A percentile compares a stretch with the other conserved stretches of the same genome.
These are phyloP conservation scores for Erythrophleum fordii DNA, from an alignment of 306 rosid genomes.

Conservation along the genomic window DNA sequence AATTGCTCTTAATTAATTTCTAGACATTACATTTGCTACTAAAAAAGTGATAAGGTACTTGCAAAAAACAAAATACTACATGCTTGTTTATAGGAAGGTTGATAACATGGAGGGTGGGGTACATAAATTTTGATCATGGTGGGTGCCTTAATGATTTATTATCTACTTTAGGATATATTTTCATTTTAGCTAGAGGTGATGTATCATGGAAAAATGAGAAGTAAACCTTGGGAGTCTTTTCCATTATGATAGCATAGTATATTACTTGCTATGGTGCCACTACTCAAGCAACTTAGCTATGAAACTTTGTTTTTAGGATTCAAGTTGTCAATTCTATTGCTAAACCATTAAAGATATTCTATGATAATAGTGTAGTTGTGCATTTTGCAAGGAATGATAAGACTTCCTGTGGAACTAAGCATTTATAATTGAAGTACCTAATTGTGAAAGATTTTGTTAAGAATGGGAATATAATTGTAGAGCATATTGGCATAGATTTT, in stretches of 20 bases:
- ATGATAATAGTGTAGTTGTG: neutral
- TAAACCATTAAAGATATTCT: neutral
- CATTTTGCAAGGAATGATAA: too few relatives aligned
- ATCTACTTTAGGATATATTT: neutral
- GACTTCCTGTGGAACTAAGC: neutral
- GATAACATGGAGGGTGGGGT: neutral
- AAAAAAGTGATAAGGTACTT: too few relatives aligned
- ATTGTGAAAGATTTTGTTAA: neutral
- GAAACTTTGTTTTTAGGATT: neutral
- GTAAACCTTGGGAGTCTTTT: neutral
- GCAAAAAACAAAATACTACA: too few relatives aligned
- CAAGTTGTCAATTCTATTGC: neutral
- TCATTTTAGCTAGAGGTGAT: neutral
- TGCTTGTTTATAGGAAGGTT: neutral
- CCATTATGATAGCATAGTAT: neutral
- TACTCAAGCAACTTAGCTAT: neutral
- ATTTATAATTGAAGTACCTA: neutral
- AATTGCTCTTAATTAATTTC: too few relatives aligned
- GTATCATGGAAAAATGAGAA: slow-evolving; percentile 6
- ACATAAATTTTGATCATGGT: neutral
- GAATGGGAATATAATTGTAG: neutral
- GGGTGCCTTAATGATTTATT: neutral
- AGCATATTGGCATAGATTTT: neutral
- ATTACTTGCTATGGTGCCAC: neutral
- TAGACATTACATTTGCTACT: too few relatives aligned